A percentile compares a stretch with the other conserved stretches of the same genome.
phyloP scores from a whole-genome alignment of 2,329 filamentous ascomycete species.

The Phyllosticta citriasiana region DNA sequence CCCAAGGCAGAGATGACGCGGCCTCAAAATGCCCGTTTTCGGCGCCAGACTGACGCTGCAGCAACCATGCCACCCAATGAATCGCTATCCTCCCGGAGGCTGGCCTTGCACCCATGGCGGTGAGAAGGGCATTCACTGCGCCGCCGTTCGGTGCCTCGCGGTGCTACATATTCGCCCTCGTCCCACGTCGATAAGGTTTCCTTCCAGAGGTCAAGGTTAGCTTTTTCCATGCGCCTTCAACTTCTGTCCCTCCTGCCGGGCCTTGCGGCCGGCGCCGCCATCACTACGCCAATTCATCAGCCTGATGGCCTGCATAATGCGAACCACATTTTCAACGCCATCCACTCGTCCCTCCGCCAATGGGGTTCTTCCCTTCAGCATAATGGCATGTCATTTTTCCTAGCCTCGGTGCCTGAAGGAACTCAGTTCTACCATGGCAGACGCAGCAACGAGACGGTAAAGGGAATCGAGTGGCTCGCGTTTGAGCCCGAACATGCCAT shows the following conservation, averaged over 20 bases:
- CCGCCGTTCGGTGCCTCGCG: neutral
- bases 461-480: constrained; percentile 58
- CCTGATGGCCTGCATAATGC: constrained; percentile 35
- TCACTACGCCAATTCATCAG: neutral
- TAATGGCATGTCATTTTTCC: constrained; percentile 65
- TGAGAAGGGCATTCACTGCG: neutral
- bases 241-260: constrained; percentile 1
- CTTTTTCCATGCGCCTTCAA: constrained; percentile 2
- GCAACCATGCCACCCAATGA: neutral
- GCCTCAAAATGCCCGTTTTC: neutral
- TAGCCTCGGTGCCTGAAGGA: constrained; percentile 53
- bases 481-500: constrained; percentile 69
- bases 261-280: neutral
- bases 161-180: neutral
- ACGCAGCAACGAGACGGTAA: constrained; percentile 34
- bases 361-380: constrained; percentile 65
- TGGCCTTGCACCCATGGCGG: neutral
- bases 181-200: neutral
- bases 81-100: neutral
- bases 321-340: constrained; percentile 60
- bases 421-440: constrained; percentile 61
- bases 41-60: neutral
- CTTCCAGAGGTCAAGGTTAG: neutral
- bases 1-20: neutral
- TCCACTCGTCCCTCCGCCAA: constrained; percentile 63